These are phyloP conservation scores for Malassezia cuniculi DNA, from an alignment of 1,284 basidiomycete species.

Conservation along the genomic window DNA sequence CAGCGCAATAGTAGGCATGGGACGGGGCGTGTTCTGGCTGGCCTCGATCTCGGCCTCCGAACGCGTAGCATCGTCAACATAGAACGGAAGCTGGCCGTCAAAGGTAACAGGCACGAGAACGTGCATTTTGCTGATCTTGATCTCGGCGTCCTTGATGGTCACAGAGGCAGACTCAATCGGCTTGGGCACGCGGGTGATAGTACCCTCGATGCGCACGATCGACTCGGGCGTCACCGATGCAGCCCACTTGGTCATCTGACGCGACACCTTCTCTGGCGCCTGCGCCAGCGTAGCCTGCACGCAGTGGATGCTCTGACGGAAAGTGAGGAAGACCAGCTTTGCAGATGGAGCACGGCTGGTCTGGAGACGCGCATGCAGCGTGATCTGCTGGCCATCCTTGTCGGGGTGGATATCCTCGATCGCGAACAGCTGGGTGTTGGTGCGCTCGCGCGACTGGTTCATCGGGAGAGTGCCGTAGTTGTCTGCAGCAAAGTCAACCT, in stretches of 20 bases:
- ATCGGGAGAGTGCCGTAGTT: conserved; percentile 83
- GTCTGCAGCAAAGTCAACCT: conserved; percentile 69
- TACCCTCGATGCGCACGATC: conserved; percentile 75
- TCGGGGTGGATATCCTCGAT: conserved; percentile 60
- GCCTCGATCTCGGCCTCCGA: conserved; percentile 63
- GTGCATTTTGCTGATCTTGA: conserved; percentile 73
- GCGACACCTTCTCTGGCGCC: conserved; percentile 70
- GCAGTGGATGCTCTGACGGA: conserved; percentile 77
- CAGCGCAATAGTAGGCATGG: conserved; percentile 36
- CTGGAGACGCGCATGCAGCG: conserved; percentile 80
- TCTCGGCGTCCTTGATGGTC: conserved; percentile 73
- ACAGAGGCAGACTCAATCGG: conserved; percentile 81
- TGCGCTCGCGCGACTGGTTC: conserved; percentile 69
- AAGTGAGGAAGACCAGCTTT: conserved; percentile 87
- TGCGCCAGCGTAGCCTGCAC: conserved; percentile 75
- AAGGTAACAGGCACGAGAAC: conserved; percentile 62
- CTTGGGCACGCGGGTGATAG: conserved; percentile 55
- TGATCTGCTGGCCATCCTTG: conserved; percentile 63
- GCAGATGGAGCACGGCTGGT: conserved; percentile 61
- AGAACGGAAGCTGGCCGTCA: conserved; percentile 60
- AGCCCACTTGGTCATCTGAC: conserved; percentile 95
- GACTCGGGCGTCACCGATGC: conserved; percentile 68
- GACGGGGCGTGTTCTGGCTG: conserved; percentile 39
- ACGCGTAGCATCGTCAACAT: conserved; percentile 79
- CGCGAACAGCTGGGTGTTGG: conserved; percentile 49